Base-by-base conservation (phyloP, 192 early-diverging fungal genomes). In the Entomortierella chlamydospora region DNA sequence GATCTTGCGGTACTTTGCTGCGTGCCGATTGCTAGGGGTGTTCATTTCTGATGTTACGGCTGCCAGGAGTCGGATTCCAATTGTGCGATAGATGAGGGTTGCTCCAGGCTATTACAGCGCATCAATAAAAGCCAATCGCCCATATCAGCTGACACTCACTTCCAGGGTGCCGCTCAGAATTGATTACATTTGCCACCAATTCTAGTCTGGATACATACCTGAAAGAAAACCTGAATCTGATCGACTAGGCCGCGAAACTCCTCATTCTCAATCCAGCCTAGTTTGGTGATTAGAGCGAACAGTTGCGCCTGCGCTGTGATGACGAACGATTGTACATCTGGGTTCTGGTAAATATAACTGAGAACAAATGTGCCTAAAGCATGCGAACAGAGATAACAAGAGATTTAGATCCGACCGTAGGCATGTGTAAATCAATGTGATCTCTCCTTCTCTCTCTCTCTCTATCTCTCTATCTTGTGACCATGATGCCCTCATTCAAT, bases 201-300 rank as follows among this genome's bases (percentile, higher is more conserved):
- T 13, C 11, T 37, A 15, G 31, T 23, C 4, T 50, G 5, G 10
- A 37, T 37, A 37, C 70, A 64, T 86, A 87, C 89, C 73, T 88
- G 83, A 25, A 90, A 77, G 58, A 89, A 91, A 22, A 88, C 86
- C 22, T 83, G 58, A 26, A 91, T 70, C 15, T 88, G 87, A 37
- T 83, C 70, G 20, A 86, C 61, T 7, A 90, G 65, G 22, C 86
- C 79, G 22, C 81, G 81, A 58, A 93, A 95, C 65, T 90, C 87
- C 25, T 91, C 90, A 29, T 84, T 67, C 57, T 94, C 93, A 37
- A 91, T 85, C 93, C 93, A 94, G 29, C 91, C 91, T 13, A 92
- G 51, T 59, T 90, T 91, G 20, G 90, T 90, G 39, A 94, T 82
- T 20, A 88, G 50, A 3, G 90, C 83, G 70, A 92, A 88, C 10